Base-by-base conservation (phyloP, 805 yeast genomes). In the Lachancea fermentati region DNA sequence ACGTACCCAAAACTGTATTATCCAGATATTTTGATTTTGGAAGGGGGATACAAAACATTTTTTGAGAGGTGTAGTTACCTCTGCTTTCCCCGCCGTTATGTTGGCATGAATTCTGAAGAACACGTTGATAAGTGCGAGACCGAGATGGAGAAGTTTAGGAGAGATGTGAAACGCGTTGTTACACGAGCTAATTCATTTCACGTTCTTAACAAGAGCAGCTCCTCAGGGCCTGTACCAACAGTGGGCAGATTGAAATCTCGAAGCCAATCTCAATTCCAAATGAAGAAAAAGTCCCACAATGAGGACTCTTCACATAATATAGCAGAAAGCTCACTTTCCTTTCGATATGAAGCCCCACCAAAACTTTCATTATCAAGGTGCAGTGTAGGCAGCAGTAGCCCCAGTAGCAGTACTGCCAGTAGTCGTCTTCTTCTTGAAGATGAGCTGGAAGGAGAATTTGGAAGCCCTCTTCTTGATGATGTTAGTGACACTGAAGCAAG, bases 41-140 rank as follows among this genome's bases (percentile, higher is more conserved):
- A 87, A 47, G 97, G 97, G 19, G 98, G 98, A 9, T 93, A 93
- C 68, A 80, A 81, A 57, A 69, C 70, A 29, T 93, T 89, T 55
- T 89, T 71, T 61, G 79, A 79, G 35, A 60, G 62, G 22, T 78
- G 70, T 57, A 69, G 76, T 34, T 61, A 60, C 16, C 67, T 79
- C 32, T 88, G 97, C 57, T 68, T 58, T 45, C 95, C 95, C 2
- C 84, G 77, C 50, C 78, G 76, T 40, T 93, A 93, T 54, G 78
- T 89, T 37, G 91, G 81, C 51, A 91, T 91, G 98, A 79, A 71
- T 49, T 60, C 66, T 7, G 55, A 52, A 17, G 67, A 71, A 14
- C 58, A 60, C 41, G 30, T 55, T 17, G 32, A 39, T 3, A 34
- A 42, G 32, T 72, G 82, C 49, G 81, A 76, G 52, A 66, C 68